Evolutionary conservation across 2,329 filamentous ascomycete genomes (phyloP).

Genomic region (Capronia coronata): DNA sequence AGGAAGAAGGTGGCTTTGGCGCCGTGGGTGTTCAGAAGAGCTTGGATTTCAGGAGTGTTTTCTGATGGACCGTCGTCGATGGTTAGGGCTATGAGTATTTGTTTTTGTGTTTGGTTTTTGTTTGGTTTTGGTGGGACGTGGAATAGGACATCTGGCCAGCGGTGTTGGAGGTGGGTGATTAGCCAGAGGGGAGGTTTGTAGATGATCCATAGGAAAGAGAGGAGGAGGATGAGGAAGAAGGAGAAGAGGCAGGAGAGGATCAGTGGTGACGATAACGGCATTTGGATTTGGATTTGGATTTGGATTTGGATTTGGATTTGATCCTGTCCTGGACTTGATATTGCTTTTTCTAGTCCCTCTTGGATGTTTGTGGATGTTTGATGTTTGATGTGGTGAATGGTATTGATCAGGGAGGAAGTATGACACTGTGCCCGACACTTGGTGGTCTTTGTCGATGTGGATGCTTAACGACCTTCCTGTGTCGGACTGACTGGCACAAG

Average conservation of each 20-base stretch:
- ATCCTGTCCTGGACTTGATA: too few relatives aligned
- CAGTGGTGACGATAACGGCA: background rate
- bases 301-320: background rate
- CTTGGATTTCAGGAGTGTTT: conserved; percentile 63
- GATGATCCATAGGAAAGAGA: conserved; percentile 52
- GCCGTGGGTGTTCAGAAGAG: conserved; percentile 57
- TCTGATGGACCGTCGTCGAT: conserved; percentile 79
- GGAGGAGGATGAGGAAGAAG: background rate
- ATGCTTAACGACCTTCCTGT: too few relatives aligned
- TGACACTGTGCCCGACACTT: too few relatives aligned
- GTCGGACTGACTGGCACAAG: too few relatives aligned
- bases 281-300: background rate
- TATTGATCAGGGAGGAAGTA: too few relatives aligned
- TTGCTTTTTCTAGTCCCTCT: too few relatives aligned
- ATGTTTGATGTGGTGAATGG: too few relatives aligned
- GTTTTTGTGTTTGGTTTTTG: conserved; percentile 44
- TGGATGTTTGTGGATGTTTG: too few relatives aligned
- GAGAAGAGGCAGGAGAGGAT: too few relatives aligned
- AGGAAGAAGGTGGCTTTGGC: conserved; percentile 82
- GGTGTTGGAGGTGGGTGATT: conserved; percentile 62
- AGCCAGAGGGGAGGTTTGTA: conserved; percentile 74
- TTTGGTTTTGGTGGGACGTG: conserved; percentile 48
- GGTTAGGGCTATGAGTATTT: conserved; percentile 70
- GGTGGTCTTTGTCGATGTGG: too few relatives aligned
- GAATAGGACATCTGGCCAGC: conserved; percentile 75